Conservation (phyloP, 225 moss, liverwort and hornwort species). For the Anthoceros angustus region DNA sequence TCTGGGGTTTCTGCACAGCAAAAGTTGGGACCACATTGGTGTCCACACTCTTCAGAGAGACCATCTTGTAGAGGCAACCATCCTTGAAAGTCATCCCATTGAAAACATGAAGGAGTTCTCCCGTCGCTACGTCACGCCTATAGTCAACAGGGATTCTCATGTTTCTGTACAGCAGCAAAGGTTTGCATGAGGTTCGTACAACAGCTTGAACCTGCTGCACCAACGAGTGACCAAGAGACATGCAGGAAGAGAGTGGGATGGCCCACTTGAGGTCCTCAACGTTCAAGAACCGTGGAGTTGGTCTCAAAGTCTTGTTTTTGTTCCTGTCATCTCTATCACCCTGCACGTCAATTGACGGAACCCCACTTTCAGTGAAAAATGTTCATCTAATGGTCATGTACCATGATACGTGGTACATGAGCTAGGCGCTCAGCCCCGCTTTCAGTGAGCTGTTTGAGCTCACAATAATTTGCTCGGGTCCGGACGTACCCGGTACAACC, state of each 20-base stretch:
- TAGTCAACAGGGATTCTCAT: slow-evolving; percentile 84
- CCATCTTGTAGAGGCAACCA: slow-evolving; percentile 73
- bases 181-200: background rate
- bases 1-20: slow-evolving; percentile 88
- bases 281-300: slow-evolving; percentile 66
- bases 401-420: too few relatives aligned
- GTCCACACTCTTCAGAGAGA: slow-evolving; percentile 81
- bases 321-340: too few relatives aligned
- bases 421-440: too few relatives aligned
- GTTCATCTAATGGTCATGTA: too few relatives aligned
- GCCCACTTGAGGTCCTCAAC: slow-evolving; percentile 68
- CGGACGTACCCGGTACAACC: too few relatives aligned
- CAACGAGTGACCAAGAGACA: background rate
- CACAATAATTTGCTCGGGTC: too few relatives aligned
- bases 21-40: slow-evolving; percentile 78
- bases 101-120: slow-evolving; percentile 85
- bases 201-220: background rate
- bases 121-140: slow-evolving; percentile 72
- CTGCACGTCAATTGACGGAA: too few relatives aligned
- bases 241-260: background rate
- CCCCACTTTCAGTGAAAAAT: too few relatives aligned
- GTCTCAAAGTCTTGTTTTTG: slow-evolving; percentile 49
- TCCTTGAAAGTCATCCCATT: slow-evolving; percentile 95
- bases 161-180: slow-evolving; percentile 32
- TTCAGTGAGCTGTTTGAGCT: too few relatives aligned